Evolutionary conservation across 2,329 filamentous ascomycete genomes (phyloP).

Genomic region (Fusarium protoensiforme): DNA sequence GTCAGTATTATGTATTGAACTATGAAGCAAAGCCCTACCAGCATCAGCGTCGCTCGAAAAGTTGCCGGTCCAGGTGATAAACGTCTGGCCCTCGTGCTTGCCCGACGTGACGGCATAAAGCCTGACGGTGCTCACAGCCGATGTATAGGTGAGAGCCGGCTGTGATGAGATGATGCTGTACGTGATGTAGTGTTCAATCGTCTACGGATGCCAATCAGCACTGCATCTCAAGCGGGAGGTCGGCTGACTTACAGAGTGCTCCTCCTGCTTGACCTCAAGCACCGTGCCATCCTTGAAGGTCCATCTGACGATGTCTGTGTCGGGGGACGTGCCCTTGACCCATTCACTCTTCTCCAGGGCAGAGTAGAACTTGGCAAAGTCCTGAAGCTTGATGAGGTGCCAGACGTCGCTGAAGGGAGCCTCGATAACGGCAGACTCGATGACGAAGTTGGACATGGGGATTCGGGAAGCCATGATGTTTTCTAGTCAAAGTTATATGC

Average conservation of each 20-base stretch:
- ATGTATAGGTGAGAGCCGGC: constrained; percentile 73
- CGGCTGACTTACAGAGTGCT: constrained; percentile 69
- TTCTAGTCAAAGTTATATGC: background rate
- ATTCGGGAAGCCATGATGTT: constrained; percentile 53
- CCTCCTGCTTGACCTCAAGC: constrained; percentile 80
- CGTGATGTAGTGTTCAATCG: constrained; percentile 80
- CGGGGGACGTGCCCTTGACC: constrained; percentile 71
- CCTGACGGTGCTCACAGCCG: constrained; percentile 74
- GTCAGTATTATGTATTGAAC: constrained; percentile 8
- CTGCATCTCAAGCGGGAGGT: background rate
- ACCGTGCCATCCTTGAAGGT: constrained; percentile 76
- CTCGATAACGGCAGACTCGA: constrained; percentile 75
- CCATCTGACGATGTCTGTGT: constrained; percentile 77
- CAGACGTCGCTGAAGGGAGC: constrained; percentile 74
- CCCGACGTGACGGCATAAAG: constrained; percentile 75
- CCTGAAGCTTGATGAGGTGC: constrained; percentile 79
- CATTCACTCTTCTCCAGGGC: constrained; percentile 70
- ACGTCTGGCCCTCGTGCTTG: constrained; percentile 71
- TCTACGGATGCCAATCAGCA: constrained; percentile 51
- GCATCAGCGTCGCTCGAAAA: constrained; percentile 78
- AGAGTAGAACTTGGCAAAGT: constrained; percentile 75
- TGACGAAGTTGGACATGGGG: constrained; percentile 74
- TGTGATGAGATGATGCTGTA: constrained; percentile 76
- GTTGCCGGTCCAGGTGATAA: constrained; percentile 75
- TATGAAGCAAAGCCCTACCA: constrained; percentile 57